Percentiles rank a stretch among this genome's conserved stretches.
These are phyloP conservation scores for Vanrija humicola DNA, from an alignment of 1,284 basidiomycete genomes.

Conservation along the genomic window DNA sequence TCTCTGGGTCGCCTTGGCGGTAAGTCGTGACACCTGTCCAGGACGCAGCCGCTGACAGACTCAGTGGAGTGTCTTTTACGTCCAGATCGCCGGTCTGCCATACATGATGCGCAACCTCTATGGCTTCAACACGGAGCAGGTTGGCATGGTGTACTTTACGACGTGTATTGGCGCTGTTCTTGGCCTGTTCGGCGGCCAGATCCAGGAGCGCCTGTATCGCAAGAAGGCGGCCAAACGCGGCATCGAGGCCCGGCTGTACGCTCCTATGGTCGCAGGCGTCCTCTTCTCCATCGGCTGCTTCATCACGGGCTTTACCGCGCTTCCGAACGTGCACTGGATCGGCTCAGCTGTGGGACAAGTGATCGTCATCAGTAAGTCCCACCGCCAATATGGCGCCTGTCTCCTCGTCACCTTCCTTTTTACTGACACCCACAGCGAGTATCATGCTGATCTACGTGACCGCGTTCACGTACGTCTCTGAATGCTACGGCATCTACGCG, in stretches of 20 bases:
- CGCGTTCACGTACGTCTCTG: conserved; percentile 19
- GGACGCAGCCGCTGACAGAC: not conserved
- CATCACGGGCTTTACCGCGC: conserved; percentile 43
- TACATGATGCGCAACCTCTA: conserved; percentile 62
- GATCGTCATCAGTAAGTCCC: conserved; percentile 50
- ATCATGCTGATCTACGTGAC: conserved; percentile 27
- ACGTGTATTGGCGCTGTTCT: conserved; percentile 58
- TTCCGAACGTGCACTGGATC: conserved; percentile 27
- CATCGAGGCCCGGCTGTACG: conserved; percentile 68
- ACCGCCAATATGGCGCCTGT: too few relatives aligned
- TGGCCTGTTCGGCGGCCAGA: conserved; percentile 58
- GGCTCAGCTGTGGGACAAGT: conserved; percentile 55
- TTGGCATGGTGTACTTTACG: conserved; percentile 60
- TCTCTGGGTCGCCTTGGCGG: conserved; percentile 65
- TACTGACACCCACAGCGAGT: not conserved
- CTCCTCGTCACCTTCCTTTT: not conserved
- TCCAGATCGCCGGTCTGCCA: conserved; percentile 62
- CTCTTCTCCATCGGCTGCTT: conserved; percentile 62
- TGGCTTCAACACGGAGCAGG: conserved; percentile 60
- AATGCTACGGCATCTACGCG: conserved; percentile 16
- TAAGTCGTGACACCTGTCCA: conserved; percentile 11
- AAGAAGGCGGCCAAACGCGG: conserved; percentile 57
- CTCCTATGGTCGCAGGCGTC: conserved; percentile 62
- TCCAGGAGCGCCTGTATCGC: conserved; percentile 65
- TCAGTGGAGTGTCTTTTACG: conserved; percentile 70